These are phyloP conservation scores for Vaccinium corymbosum DNA, from an alignment of 148 eudicot species.

Conservation along the genomic window DNA sequence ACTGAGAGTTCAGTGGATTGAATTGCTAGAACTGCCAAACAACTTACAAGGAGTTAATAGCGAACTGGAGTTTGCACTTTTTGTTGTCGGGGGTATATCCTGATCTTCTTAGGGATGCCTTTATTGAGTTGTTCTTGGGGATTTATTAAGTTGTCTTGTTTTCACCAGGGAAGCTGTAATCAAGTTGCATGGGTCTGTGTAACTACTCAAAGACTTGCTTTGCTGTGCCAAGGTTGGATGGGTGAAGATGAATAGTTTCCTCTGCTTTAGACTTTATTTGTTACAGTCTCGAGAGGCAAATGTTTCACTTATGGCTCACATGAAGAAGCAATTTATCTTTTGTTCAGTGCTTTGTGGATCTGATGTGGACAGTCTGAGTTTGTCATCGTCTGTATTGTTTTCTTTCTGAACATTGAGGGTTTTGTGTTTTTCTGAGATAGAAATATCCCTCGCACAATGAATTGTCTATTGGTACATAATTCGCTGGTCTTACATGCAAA, in stretches of 20 bases:
- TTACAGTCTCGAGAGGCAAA: no score
- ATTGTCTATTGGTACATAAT: not conserved
- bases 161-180: conserved; percentile 1
- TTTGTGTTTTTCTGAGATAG: not conserved
- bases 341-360: not conserved
- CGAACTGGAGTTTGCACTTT: not conserved
- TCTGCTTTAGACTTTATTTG: not conserved
- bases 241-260: not conserved
- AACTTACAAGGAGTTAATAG: not conserved
- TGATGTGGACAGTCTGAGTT: not conserved
- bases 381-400: not conserved
- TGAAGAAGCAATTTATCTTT: not conserved
- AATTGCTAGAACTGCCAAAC: not conserved
- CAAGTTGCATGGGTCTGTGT: not conserved
- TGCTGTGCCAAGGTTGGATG: not conserved
- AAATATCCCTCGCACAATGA: not conserved
- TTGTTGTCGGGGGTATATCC: not conserved
- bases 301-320: not conserved
- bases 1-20: not conserved
- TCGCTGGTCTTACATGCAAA: not conserved
- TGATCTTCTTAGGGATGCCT: not conserved
- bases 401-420: not conserved
- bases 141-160: not conserved
- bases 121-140: no score
- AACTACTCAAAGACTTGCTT: not conserved